These are phyloP conservation scores for Rubroshorea leprosula DNA, from an alignment of 345 rosid genomes.

Conservation along the genomic window DNA sequence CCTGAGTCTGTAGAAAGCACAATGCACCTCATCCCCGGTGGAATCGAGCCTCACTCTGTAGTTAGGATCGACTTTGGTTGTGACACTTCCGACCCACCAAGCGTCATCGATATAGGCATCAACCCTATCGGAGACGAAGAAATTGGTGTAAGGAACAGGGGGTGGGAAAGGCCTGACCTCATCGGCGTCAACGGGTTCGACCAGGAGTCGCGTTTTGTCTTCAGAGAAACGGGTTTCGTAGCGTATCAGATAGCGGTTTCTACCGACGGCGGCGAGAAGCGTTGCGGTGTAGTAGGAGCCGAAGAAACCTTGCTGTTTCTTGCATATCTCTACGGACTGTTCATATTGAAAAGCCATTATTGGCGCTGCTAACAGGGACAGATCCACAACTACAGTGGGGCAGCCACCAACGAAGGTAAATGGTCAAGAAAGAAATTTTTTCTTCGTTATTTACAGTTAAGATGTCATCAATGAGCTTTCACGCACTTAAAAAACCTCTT, in stretches of 20 bases:
- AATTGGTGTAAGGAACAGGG: neutral
- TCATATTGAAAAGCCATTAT: conserved; percentile 12
- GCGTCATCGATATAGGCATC: conserved; percentile 26
- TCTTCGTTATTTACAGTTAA: too few species aligned
- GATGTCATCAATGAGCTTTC: too few species aligned
- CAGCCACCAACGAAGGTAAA: too few species aligned
- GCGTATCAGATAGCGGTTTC: conserved; percentile 21
- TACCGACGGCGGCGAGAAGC: conserved; percentile 23
- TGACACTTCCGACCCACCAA: conserved; percentile 24
- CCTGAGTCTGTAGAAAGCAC: conserved; percentile 16
- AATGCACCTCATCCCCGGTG: conserved; percentile 16
- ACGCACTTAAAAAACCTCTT: too few species aligned
- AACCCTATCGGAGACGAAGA: conserved; percentile 16
- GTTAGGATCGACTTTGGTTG: conserved; percentile 16
- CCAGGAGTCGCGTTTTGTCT: conserved; percentile 13
- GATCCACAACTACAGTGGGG: too few species aligned
- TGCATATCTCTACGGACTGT: conserved; percentile 22
- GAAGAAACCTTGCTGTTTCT: conserved; percentile 15
- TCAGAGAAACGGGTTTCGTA: conserved; percentile 19
- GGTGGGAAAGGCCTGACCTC: conserved; percentile 29
- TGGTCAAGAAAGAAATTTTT: too few species aligned
- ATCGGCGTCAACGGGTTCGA: conserved; percentile 18
- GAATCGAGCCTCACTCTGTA: conserved; percentile 22
- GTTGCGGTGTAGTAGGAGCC: conserved; percentile 19
- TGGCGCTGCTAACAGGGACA: too few species aligned